Evolutionary conservation across 805 yeast species (phyloP), one percentile per base, ranked within the genome.

Genomic region (Wickerhamiella allomyrinae): DNA sequence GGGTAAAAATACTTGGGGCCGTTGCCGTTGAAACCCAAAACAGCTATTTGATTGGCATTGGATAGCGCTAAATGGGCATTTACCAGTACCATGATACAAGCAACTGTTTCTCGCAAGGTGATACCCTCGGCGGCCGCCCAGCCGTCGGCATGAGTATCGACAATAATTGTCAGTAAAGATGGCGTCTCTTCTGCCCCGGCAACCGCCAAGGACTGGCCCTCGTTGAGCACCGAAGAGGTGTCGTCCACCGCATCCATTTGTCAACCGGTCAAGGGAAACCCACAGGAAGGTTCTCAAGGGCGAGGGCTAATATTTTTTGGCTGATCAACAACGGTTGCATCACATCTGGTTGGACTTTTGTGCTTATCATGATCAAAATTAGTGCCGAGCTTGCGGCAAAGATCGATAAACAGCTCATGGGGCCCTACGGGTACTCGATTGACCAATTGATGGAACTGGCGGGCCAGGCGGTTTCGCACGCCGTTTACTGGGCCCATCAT

Each of bases 381-480:
- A 42, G 52, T 15, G 62, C 66, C 0, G 42, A 46, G 15, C 63
- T 73, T 1, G 97, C 97, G 0, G 78, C 89, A 0, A 72, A 72
- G 33, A 69, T 89, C 21, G 98, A 89, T 54, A 69, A 71, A 47
- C 95, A 87, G 54, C 68, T 89, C 45, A 89, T 91, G 96, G 76
- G 91, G 1, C 62, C 80, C 0, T 77, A 77, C 2, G 91, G 84
- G 1, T 84, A 77, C 62, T 77, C 89, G 21, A 70, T 84, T 42
- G 94, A 83, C 56, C 95, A 84, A 53, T 60, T 84, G 57, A 91
- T 91, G 98, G 98, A 91, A 61, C 67, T 91, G 34, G 98, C 98
- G 0, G 98, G 98, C 0, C 68, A 87, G 22, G 76, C 95, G 2
- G 96, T 89, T 8, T 96, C 98, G 5, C 83, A 85, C 53, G 83